Base-by-base conservation (phyloP, 164 flowering plant genomes). In the Magnolia kwangsiensis region DNA sequence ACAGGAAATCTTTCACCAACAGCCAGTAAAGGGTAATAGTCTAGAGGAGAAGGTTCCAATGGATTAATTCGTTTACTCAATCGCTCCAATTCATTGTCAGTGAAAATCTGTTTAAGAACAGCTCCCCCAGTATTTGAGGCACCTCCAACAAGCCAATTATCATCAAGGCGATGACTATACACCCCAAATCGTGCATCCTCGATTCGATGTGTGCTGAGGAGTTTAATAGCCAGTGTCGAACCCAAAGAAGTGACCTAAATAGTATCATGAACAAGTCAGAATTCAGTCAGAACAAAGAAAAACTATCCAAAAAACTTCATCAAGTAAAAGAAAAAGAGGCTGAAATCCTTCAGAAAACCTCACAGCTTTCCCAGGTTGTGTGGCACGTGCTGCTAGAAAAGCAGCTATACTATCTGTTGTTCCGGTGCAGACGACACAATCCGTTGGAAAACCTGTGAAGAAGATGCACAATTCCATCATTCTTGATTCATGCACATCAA, bases 321-420 rank as follows among this genome's bases (percentile, higher is more conserved):
- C 19, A 13, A 63, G 58, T 7, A 51, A 72, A 27, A 27, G 29
- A 74, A 23, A 20, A 18, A n/a, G 27, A 21, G 29, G 74, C 23
- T 37, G 61, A 37, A 20, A 23, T 59, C 14, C 50, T 27, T 11
- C 21, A 71, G 71, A 85, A 16, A 76, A 83, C 64, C 90, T 89
- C 75, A 96, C 99, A 68, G 98, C 95, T 85, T 93, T 87, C 78
- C 98, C 99, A 45, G 99, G 94, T 86, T 89, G 77, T 67, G 88
- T 87, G 61, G 94, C 96, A 31, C 96, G 86, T 71, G 99, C 99
- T 37, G 98, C 99, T 78, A 96, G 93, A 85, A 93, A 96, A 31
- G 99, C 99, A 19, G 99, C 99, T 58, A 95, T 93, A 68, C 98
- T 93, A 85, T 95, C 99, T 19, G 98, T 95, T 59, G 99, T 95